A percentile compares a stretch with the other conserved stretches of the same genome.
Conservation (phyloP, 192 early-diverging fungal species). For the Gonapodya sp. region DNA sequence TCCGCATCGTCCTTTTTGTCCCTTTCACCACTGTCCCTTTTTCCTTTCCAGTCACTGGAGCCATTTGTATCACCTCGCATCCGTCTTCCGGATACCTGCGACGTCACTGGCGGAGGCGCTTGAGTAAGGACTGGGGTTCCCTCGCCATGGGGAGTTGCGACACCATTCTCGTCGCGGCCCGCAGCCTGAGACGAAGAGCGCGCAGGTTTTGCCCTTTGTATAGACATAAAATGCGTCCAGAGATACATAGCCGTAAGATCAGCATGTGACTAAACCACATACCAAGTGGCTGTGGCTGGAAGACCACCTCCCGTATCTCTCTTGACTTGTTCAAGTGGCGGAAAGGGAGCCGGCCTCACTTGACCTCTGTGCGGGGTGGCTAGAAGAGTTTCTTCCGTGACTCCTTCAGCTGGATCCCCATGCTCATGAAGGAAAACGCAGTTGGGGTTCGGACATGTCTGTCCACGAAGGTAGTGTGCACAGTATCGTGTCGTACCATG, state of each 20-base stretch:
- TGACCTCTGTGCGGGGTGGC: neutral
- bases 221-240: too few species aligned
- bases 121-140: neutral
- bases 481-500: conserved; percentile 99
- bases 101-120: neutral
- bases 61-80: neutral
- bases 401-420: conserved; percentile 86
- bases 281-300: neutral
- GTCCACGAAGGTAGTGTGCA: conserved; percentile 83
- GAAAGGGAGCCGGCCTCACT: neutral
- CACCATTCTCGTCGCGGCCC: neutral
- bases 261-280: too few species aligned
- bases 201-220: too few species aligned
- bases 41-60: neutral
- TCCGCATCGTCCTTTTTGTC: neutral
- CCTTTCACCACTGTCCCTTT: neutral
- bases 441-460: conserved; percentile 81
- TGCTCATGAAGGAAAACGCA: conserved; percentile 96
- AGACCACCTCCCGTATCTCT: neutral
- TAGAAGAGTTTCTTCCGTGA: conserved; percentile 74
- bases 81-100: neutral
- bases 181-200: neutral
- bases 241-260: too few species aligned
- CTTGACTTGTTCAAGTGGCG: neutral
- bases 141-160: neutral